A percentile compares a stretch with the other conserved stretches of the same genome.
Conservation (phyloP, 352 stramenopile genomes). For the Phytophthora hybrid region DNA sequence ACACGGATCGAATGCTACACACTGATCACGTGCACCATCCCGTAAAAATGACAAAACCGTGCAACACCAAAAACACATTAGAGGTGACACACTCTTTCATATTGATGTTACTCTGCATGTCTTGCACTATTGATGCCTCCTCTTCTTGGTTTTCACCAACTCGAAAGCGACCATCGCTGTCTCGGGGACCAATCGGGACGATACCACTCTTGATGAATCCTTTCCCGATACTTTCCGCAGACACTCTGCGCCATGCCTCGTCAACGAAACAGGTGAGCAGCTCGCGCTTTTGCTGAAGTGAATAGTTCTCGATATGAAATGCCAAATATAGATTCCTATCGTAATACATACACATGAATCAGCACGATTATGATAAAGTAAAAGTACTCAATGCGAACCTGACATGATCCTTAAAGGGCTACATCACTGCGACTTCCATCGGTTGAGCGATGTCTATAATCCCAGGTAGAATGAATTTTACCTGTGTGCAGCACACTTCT, state of each 20-base stretch:
- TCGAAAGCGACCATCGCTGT: background rate
- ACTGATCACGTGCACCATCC: too few species aligned
- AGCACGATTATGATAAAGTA: too few species aligned
- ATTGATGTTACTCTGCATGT: too few species aligned
- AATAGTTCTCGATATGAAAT: too few species aligned
- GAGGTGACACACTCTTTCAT: too few species aligned
- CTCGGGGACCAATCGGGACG: background rate
- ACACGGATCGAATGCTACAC: too few species aligned
- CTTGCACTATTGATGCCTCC: too few species aligned
- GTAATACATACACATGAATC: too few species aligned
- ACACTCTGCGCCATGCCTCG: background rate
- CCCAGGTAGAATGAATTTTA: background rate
- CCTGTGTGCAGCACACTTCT: background rate
- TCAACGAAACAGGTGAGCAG: background rate
- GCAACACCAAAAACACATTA: too few species aligned
- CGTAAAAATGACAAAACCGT: too few species aligned
- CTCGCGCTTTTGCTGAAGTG: background rate
- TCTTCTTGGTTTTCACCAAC: background rate
- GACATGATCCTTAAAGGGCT: background rate
- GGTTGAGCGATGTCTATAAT: background rate
- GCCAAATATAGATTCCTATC: too few species aligned
- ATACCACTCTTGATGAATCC: background rate
- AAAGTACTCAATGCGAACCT: background rate
- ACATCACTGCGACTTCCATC: background rate
- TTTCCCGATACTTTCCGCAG: background rate